These are phyloP conservation scores for Chytridium lagenaria DNA, from an alignment of 371 early-diverging fungal species.

Conservation along the genomic window DNA sequence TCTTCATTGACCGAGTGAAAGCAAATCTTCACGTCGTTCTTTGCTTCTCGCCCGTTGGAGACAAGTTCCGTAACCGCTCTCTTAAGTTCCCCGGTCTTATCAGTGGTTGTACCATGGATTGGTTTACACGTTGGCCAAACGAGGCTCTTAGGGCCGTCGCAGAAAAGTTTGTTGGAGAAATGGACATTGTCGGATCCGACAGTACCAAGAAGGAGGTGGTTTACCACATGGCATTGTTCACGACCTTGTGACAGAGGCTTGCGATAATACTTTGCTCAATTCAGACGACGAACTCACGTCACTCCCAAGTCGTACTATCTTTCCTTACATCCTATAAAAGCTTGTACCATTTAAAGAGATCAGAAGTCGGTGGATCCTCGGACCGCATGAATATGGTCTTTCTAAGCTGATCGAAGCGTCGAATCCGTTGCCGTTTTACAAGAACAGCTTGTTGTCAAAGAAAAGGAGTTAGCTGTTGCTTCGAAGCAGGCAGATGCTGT, in stretches of 20 bases:
- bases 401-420: slow-evolving; percentile 65
- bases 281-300: slow-evolving; percentile 65
- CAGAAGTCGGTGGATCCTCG: slow-evolving; percentile 60
- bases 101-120: slow-evolving; percentile 69
- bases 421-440: slow-evolving; percentile 63
- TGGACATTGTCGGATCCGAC: slow-evolving; percentile 62
- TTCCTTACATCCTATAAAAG: slow-evolving; percentile 63
- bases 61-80: slow-evolving; percentile 66
- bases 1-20: slow-evolving; percentile 69
- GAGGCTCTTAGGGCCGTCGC: slow-evolving; percentile 65
- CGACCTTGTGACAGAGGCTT: slow-evolving; percentile 63
- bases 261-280: slow-evolving; percentile 65
- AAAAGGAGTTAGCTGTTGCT: slow-evolving; percentile 65
- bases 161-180: slow-evolving; percentile 60
- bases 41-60: slow-evolving; percentile 70
- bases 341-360: slow-evolving; percentile 56
- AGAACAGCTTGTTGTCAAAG: slow-evolving; percentile 66
- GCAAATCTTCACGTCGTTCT: slow-evolving; percentile 66
- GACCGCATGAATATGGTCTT: slow-evolving; percentile 69
- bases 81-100: slow-evolving; percentile 69
- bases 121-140: slow-evolving; percentile 68
- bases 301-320: slow-evolving; percentile 68
- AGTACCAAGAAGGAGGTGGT: slow-evolving; percentile 60
- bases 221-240: slow-evolving; percentile 64
- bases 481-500: slow-evolving; percentile 65